These are phyloP conservation scores for Rhexocercosporidium sp. DNA, from an alignment of 2,329 filamentous ascomycete species.

Conservation along the genomic window DNA sequence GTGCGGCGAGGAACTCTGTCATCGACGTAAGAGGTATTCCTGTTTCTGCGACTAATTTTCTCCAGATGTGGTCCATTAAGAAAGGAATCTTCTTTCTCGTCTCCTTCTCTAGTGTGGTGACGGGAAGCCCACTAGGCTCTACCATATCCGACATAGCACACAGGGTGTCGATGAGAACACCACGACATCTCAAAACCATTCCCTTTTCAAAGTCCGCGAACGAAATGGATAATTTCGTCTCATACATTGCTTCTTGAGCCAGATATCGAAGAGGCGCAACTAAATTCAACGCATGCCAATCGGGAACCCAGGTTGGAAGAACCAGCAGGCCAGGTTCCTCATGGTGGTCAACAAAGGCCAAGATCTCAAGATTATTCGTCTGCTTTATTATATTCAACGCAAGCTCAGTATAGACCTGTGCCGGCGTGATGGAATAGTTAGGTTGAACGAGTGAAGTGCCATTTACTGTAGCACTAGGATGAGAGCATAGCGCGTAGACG, in stretches of 20 bases:
- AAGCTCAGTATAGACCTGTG: slow-evolving; percentile 20
- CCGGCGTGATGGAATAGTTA: slow-evolving; percentile 21
- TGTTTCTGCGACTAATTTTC: slow-evolving; percentile 11
- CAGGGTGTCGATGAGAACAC: slow-evolving; percentile 20
- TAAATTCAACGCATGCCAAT: slow-evolving; percentile 25
- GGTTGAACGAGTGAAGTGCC: slow-evolving; percentile 21
- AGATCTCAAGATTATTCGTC: slow-evolving; percentile 21
- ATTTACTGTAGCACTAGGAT: slow-evolving; percentile 23
- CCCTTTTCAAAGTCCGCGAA: slow-evolving; percentile 7
- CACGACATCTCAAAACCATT: slow-evolving; percentile 18
- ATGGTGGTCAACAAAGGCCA: slow-evolving; percentile 26
- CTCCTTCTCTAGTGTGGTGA: slow-evolving; percentile 23
- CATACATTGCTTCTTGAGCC: slow-evolving; percentile 13
- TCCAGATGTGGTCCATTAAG: slow-evolving; percentile 26
- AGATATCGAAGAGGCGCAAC: slow-evolving; percentile 22
- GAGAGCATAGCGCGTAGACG: slow-evolving; percentile 22
- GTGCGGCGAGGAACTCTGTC: not conserved
- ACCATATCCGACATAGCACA: slow-evolving; percentile 22
- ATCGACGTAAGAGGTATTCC: slow-evolving; percentile 12
- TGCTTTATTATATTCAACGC: slow-evolving; percentile 20
- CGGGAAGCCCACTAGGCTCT: slow-evolving; percentile 20
- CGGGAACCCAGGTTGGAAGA: slow-evolving; percentile 27
- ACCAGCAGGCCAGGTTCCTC: slow-evolving; percentile 19
- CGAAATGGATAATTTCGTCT: slow-evolving; percentile 1
- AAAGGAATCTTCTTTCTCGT: slow-evolving; percentile 23